Evolutionary conservation across 768 basidiomycete genomes (phyloP).

Genomic region (Strobilomyces confusus): DNA sequence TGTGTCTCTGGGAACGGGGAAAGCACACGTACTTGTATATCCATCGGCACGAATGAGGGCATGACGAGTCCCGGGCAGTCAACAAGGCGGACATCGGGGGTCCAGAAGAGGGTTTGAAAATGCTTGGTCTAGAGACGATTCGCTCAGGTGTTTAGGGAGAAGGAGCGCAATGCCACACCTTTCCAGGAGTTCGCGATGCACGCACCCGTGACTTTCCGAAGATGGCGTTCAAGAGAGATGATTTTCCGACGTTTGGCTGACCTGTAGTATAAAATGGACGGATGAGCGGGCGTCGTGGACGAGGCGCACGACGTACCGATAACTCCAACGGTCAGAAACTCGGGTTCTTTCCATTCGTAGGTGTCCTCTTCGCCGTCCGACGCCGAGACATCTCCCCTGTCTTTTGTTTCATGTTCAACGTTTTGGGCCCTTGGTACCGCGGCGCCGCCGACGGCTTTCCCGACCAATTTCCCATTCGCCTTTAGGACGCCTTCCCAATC

Average conservation of each 20-base stretch:
- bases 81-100: conserved; percentile 78
- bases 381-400: conserved; percentile 2
- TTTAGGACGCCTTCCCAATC: conserved; percentile 68
- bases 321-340: conserved; percentile 73
- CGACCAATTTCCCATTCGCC: conserved; percentile 42
- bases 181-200: conserved; percentile 84
- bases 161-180: conserved; percentile 40
- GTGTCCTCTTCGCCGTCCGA: conserved; percentile 18
- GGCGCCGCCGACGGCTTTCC: conserved; percentile 42
- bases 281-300: background rate
- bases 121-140: conserved; percentile 70
- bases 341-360: conserved; percentile 38
- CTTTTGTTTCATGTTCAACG: background rate
- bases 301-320: conserved; percentile 46
- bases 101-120: conserved; percentile 92
- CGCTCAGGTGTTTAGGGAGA: background rate
- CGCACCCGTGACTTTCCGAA: conserved; percentile 76
- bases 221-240: conserved; percentile 85
- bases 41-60: conserved; percentile 79
- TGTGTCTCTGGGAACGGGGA: conserved; percentile 17
- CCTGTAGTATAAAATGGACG: conserved; percentile 38
- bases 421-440: conserved; percentile 30
- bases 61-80: conserved; percentile 96
- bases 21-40: conserved; percentile 57
- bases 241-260: conserved; percentile 96